phyloP scores from a whole-genome alignment of 78 protist species.

The Chrysochromulina tobinii region DNA sequence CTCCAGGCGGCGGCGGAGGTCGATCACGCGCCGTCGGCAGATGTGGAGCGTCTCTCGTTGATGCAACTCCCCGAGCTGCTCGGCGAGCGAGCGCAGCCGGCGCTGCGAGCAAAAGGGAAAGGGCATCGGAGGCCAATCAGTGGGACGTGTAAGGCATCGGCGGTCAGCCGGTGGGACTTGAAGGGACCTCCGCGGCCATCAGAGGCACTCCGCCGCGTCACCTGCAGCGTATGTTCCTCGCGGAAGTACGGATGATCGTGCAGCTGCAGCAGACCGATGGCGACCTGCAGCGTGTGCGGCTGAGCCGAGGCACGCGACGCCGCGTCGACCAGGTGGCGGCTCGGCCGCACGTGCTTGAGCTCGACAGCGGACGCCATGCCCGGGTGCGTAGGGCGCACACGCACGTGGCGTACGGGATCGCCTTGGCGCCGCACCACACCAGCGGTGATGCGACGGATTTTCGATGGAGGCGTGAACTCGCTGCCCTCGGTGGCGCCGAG shows the following conservation, averaged over 20 bases:
- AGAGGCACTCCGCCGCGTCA: too few relatives aligned
- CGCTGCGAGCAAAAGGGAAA: too few relatives aligned
- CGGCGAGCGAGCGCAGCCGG: background rate
- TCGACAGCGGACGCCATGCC: background rate
- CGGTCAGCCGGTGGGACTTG: too few relatives aligned
- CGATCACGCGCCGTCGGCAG: background rate
- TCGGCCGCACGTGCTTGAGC: background rate
- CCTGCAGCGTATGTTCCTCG: background rate
- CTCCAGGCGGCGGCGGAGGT: background rate
- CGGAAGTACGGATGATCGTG: background rate
- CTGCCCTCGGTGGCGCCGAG: too few relatives aligned
- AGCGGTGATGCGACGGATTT: too few relatives aligned
- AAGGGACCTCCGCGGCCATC: too few relatives aligned
- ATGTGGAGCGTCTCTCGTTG: background rate
- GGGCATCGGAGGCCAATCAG: too few relatives aligned
- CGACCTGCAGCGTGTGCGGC: background rate
- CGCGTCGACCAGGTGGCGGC: background rate
- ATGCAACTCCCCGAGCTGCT: background rate
- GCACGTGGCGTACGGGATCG: background rate
- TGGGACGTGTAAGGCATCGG: too few relatives aligned
- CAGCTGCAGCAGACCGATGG: background rate
- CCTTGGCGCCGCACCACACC: background rate
- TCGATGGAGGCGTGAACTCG: too few relatives aligned
- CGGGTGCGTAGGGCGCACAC: background rate
- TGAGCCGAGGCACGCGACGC: background rate